Conservation (phyloP, 2,329 filamentous ascomycete genomes). For the Ophiostoma piceae region DNA sequence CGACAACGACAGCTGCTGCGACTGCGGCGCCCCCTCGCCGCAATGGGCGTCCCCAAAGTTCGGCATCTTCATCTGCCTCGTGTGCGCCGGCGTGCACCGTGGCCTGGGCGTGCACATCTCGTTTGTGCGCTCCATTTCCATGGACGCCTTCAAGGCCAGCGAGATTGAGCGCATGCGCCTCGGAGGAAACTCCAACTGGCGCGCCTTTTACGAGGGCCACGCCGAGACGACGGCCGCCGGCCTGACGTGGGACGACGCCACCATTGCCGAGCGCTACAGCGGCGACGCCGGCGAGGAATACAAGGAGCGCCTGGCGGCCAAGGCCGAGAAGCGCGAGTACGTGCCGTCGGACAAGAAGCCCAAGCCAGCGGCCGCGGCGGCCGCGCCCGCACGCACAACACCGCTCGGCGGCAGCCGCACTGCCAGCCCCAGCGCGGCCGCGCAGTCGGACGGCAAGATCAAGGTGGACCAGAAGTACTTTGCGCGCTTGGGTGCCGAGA, state of each 20-base stretch:
- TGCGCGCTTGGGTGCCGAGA: slow-evolving; percentile 74
- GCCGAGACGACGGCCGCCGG: slow-evolving; percentile 61
- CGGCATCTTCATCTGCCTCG: slow-evolving; percentile 96
- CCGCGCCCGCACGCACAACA: slow-evolving; percentile 31
- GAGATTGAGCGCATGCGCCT: slow-evolving; percentile 93
- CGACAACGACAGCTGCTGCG: slow-evolving; percentile 85
- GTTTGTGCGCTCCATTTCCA: slow-evolving; percentile 94
- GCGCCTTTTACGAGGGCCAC: slow-evolving; percentile 75
- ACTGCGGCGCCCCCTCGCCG: slow-evolving; percentile 90
- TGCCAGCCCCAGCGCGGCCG: slow-evolving; percentile 28
- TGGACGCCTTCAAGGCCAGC: slow-evolving; percentile 93
- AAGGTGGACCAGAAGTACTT: slow-evolving; percentile 85
- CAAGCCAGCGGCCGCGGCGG: slow-evolving; percentile 37
- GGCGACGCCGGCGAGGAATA: slow-evolving; percentile 89
- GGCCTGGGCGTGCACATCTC: slow-evolving; percentile 96
- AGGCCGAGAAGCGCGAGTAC: slow-evolving; percentile 84
- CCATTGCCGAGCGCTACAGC: slow-evolving; percentile 84
- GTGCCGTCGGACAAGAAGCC: slow-evolving; percentile 60
- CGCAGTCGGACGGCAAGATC: slow-evolving; percentile 42
- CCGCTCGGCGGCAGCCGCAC: slow-evolving; percentile 28
- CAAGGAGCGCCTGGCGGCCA: slow-evolving; percentile 82
- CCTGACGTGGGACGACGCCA: slow-evolving; percentile 75
- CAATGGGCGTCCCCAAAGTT: slow-evolving; percentile 99
- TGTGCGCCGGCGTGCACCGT: slow-evolving; percentile 89
- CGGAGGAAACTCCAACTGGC: slow-evolving; percentile 85